Conservation (phyloP, 305 asterid species). For the Fraxinus paxiana region DNA sequence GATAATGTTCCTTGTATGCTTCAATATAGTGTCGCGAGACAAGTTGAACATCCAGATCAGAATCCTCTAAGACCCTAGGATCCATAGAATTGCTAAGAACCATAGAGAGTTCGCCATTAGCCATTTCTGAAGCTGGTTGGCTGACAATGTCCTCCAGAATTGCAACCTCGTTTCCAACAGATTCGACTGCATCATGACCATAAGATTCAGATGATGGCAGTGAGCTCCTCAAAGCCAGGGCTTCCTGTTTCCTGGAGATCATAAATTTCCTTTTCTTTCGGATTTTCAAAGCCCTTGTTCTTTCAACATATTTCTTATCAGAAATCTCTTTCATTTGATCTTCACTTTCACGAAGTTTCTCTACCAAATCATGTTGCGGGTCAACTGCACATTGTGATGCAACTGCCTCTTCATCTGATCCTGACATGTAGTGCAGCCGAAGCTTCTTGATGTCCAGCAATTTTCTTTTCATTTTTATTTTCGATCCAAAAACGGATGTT, state of each 20-base stretch:
- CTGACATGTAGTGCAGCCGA: conserved; percentile 23
- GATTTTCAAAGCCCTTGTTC: conserved; percentile 33
- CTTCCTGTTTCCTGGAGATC: conserved; percentile 32
- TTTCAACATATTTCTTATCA: conserved; percentile 25
- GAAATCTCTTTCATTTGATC: conserved; percentile 26
- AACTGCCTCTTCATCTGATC: conserved; percentile 37
- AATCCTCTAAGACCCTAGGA: conserved; percentile 35
- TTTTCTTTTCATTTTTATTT: conserved; percentile 36
- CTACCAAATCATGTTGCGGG: conserved; percentile 23
- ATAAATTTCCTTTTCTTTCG: conserved; percentile 28
- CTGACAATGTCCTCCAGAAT: conserved; percentile 30
- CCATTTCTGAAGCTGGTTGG: conserved; percentile 34
- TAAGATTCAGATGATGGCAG: conserved; percentile 31
- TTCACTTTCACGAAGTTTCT: conserved; percentile 20
- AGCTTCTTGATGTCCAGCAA: conserved; percentile 33
- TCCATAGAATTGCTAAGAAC: conserved; percentile 46
- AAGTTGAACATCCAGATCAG: conserved; percentile 29
- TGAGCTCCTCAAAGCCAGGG: conserved; percentile 26
- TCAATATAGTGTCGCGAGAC: conserved; percentile 33
- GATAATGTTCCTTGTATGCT: conserved; percentile 30
- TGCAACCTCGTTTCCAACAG: conserved; percentile 27
- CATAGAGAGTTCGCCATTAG: conserved; percentile 35
- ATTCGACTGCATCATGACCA: conserved; percentile 23
- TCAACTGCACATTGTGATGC: conserved; percentile 30
- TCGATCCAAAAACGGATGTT: conserved; percentile 35